A percentile compares a stretch with the other conserved stretches of the same genome.
phyloP scores from a whole-genome alignment of 2,329 filamentous ascomycete genomes.

The Fusarium oligoseptatum region DNA sequence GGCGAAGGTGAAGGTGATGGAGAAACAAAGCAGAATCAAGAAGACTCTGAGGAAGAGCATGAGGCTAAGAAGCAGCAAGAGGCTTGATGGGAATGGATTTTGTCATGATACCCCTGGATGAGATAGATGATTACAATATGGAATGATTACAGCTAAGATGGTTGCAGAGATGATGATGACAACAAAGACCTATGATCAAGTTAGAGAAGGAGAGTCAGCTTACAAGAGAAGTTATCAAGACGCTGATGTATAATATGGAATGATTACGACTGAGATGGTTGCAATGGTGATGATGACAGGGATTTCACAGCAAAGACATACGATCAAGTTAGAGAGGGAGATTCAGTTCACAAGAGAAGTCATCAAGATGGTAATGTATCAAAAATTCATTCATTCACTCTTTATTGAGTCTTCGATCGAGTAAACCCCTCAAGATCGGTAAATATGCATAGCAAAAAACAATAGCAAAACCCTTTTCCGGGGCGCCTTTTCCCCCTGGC shows the following conservation, averaged over 20 bases:
- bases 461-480: neutral
- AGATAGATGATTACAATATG: constrained; percentile 6
- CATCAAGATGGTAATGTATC: neutral
- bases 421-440: neutral
- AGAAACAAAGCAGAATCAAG: constrained; percentile 36
- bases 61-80: constrained; percentile 31
- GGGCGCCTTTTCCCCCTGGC: neutral
- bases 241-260: neutral
- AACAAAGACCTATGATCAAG: neutral
- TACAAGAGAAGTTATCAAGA: neutral
- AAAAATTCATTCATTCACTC: neutral
- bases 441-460: neutral
- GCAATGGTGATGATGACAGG: neutral
- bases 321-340: neutral
- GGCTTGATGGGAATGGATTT: constrained; percentile 13
- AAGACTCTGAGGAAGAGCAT: constrained; percentile 10
- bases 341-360: neutral
- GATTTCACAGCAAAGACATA: neutral
- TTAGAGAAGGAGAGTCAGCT: too few relatives aligned
- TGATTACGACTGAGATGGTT: neutral
- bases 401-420: neutral
- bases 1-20: constrained; percentile 56
- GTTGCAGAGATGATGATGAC: neutral
- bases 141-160: neutral
- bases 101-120: constrained; percentile 38